These are phyloP conservation scores for Colletotrichum acutatum DNA, from an alignment of 2,329 filamentous ascomycete species.

Conservation along the genomic window DNA sequence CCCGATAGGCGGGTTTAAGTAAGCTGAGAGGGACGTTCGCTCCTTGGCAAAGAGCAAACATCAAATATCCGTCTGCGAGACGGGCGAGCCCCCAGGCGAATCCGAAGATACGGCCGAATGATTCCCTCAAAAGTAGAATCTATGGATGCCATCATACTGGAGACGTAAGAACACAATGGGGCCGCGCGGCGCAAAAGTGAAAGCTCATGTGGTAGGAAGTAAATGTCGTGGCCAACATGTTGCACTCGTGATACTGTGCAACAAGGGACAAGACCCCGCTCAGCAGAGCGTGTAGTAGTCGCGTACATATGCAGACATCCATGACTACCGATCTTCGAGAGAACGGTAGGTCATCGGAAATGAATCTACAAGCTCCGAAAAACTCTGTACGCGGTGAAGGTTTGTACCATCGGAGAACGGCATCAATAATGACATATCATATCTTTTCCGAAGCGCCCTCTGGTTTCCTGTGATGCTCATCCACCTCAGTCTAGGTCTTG, in stretches of 20 bases:
- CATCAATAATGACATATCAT: conserved; percentile 16
- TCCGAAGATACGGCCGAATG: not conserved
- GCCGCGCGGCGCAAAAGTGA: not conserved
- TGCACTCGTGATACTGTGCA: conserved; percentile 15
- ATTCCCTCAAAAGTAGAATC: not conserved
- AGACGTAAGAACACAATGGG: not conserved
- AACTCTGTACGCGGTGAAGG: not conserved
- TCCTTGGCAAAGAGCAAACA: conserved; percentile 25
- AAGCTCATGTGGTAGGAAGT: not conserved
- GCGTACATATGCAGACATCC: conserved; percentile 22
- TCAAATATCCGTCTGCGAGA: not conserved
- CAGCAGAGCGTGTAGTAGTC: conserved; percentile 2
- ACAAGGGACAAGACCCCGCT: conserved; percentile 26
- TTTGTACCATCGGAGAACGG: conserved; percentile 3
- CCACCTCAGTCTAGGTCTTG: not conserved
- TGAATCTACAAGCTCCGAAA: not conserved
- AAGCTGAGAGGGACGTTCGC: conserved; percentile 1
- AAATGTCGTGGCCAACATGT: conserved; percentile 9
- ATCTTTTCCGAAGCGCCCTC: not conserved
- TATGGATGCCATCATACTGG: not conserved
- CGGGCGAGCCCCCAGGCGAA: not conserved
- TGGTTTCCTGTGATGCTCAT: not conserved
- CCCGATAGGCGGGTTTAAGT: conserved; percentile 26
- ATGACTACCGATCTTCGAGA: not conserved
- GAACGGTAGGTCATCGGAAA: conserved; percentile 1